Conservation (phyloP, 306 rosid genomes). For the Cyamopsis tetragonoloba region DNA sequence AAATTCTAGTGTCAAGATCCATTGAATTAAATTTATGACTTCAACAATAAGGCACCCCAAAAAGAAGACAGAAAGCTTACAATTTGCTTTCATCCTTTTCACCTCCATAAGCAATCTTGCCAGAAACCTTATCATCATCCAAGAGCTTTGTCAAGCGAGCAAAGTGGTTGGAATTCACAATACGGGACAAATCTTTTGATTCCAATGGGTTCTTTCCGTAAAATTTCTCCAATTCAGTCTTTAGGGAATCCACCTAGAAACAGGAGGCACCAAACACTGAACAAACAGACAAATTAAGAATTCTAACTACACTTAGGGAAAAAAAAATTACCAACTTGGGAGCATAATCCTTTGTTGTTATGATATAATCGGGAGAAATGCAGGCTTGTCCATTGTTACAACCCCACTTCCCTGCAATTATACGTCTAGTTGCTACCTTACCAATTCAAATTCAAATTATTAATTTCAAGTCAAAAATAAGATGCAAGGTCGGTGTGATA, state of each 20-base stretch:
- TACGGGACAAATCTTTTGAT: constrained; percentile 87
- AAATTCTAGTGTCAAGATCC: constrained; percentile 14
- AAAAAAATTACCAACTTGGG: constrained; percentile 68
- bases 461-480: constrained; percentile 15
- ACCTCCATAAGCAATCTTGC: constrained; percentile 86
- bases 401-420: constrained; percentile 92
- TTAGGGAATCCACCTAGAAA: constrained; percentile 72
- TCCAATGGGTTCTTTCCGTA: constrained; percentile 78
- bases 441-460: constrained; percentile 22
- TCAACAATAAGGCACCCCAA: constrained; percentile 1
- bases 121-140: constrained; percentile 88
- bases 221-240: constrained; percentile 66
- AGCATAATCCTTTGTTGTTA: constrained; percentile 81
- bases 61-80: constrained; percentile 47
- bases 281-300: constrained; percentile 13
- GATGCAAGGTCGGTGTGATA: background rate
- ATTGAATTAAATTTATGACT: background rate
- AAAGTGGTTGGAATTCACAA: constrained; percentile 81
- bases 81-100: constrained; percentile 65
- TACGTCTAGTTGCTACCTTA: constrained; percentile 76
- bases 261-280: constrained; percentile 20
- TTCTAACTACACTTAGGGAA: constrained; percentile 4
- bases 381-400: constrained; percentile 97
- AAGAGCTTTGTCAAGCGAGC: constrained; percentile 76
- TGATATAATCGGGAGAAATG: constrained; percentile 73